These are phyloP conservation scores for Phytopythium litorale DNA, from an alignment of 352 stramenopile genomes.

Conservation along the genomic window DNA sequence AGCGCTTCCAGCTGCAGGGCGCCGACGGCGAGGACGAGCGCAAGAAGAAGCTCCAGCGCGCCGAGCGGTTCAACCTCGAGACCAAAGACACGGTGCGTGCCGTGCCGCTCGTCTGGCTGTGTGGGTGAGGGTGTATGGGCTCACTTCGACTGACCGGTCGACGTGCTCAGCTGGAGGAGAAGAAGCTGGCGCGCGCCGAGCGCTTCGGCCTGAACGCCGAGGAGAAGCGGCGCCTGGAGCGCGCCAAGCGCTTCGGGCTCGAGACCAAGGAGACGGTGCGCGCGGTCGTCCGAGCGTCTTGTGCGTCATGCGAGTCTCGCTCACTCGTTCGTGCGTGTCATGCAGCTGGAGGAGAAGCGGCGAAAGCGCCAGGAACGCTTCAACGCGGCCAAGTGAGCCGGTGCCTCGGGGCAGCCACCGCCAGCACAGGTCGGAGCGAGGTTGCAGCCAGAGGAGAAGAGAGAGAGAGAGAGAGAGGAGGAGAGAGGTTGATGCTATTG, in stretches of 20 bases:
- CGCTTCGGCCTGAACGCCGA: conserved; percentile 83
- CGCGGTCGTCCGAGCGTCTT: conserved; percentile 7
- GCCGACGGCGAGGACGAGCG: conserved; percentile 41
- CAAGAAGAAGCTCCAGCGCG: conserved; percentile 68
- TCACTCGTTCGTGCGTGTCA: background rate
- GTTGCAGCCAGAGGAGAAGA: too few species aligned
- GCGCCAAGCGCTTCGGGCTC: conserved; percentile 80
- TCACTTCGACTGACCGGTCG: conserved; percentile 3
- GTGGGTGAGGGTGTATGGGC: too few species aligned
- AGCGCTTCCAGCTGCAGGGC: conserved; percentile 68
- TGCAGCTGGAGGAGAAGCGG: conserved; percentile 72
- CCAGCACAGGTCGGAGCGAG: too few species aligned
- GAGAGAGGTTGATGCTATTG: too few species aligned
- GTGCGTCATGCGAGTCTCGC: too few species aligned
- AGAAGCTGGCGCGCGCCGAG: conserved; percentile 74
- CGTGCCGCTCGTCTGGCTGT: too few species aligned
- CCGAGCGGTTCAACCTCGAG: conserved; percentile 76
- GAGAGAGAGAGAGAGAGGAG: too few species aligned
- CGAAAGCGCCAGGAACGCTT: conserved; percentile 75
- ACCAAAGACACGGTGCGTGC: conserved; percentile 62
- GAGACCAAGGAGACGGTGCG: conserved; percentile 77
- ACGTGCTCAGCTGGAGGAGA: conserved; percentile 64
- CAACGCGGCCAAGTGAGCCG: conserved; percentile 15
- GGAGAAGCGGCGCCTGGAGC: conserved; percentile 74
- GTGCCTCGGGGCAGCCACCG: conserved; percentile 11